A percentile compares a stretch with the other conserved stretches of the same genome.
Conservation (phyloP, 139 green algal genomes). For the Chlorella sp. region DNA sequence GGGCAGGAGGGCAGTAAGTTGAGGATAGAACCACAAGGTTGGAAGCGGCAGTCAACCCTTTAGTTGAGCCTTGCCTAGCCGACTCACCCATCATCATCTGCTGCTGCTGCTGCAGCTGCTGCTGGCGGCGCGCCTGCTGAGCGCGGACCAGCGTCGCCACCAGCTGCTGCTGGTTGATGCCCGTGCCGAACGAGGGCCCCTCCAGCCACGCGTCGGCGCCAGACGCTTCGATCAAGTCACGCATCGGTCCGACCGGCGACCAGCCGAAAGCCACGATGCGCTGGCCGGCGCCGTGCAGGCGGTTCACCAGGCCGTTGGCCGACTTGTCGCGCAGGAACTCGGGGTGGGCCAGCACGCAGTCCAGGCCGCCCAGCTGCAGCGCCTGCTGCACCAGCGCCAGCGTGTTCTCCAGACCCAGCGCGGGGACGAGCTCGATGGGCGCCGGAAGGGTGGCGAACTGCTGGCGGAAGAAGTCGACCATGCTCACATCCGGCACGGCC, state of each 20-base stretch:
- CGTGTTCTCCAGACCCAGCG: constrained; percentile 31
- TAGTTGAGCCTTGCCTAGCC: background rate
- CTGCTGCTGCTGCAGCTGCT: background rate
- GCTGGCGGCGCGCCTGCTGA: background rate
- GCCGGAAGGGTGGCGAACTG: constrained; percentile 33
- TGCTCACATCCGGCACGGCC: constrained; percentile 30
- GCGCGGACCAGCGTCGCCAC: background rate
- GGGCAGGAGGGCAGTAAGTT: no score
- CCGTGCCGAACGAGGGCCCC: constrained; percentile 30
- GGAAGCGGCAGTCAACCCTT: no score
- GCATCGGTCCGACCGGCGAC: constrained; percentile 17
- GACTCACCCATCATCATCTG: background rate
- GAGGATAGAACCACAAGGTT: no score
- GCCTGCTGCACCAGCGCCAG: constrained; percentile 38
- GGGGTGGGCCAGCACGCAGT: constrained; percentile 44
- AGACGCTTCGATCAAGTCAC: constrained; percentile 30
- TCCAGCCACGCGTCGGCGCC: constrained; percentile 40
- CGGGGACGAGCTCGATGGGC: constrained; percentile 34
- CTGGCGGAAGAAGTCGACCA: constrained; percentile 42
- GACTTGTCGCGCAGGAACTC: constrained; percentile 41
- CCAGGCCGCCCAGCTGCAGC: constrained; percentile 23
- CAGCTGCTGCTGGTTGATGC: constrained; percentile 13
- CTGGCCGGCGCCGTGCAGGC: constrained; percentile 17
- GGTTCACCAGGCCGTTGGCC: constrained; percentile 5
- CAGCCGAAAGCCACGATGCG: constrained; percentile 37